These are phyloP conservation scores for Cutaneotrichosporon mucoides DNA, from an alignment of 1,284 basidiomycete genomes.

Conservation along the genomic window DNA sequence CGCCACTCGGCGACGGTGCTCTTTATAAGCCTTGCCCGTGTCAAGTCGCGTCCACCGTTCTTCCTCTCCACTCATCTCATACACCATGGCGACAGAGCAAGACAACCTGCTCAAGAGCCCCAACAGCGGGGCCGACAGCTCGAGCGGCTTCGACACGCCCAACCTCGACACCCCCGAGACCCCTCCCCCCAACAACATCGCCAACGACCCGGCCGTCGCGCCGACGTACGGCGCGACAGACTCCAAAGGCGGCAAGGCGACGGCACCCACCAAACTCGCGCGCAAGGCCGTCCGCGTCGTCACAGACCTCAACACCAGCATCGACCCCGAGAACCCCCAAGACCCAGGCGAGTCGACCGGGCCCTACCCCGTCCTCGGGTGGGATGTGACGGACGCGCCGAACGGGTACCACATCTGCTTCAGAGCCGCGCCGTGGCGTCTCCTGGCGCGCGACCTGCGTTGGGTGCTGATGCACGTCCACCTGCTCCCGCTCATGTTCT, in stretches of 20 bases:
- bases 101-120: no score
- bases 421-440: slow-evolving; percentile 5
- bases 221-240: background rate
- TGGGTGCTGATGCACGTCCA: slow-evolving; percentile 13
- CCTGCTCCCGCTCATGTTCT: slow-evolving; percentile 19
- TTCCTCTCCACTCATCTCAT: no score
- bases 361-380: slow-evolving; percentile 9
- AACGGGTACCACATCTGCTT: background rate
- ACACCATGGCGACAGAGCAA: no score
- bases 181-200: no score
- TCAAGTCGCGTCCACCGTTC: no score
- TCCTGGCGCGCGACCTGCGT: slow-evolving; percentile 13
- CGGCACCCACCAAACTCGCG: background rate
- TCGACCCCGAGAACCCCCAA: background rate
- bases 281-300: background rate
- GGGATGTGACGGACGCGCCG: slow-evolving; percentile 8
- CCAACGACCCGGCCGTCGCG: no score
- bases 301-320: background rate
- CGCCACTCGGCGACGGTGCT: no score
- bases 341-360: background rate
- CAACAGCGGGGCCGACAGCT: no score
- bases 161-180: no score
- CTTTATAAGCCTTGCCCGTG: no score
- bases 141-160: no score
- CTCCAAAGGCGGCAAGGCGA: background rate